Evolutionary conservation across 2,329 filamentous ascomycete genomes (phyloP).

Genomic region (Beauveria asiatica): DNA sequence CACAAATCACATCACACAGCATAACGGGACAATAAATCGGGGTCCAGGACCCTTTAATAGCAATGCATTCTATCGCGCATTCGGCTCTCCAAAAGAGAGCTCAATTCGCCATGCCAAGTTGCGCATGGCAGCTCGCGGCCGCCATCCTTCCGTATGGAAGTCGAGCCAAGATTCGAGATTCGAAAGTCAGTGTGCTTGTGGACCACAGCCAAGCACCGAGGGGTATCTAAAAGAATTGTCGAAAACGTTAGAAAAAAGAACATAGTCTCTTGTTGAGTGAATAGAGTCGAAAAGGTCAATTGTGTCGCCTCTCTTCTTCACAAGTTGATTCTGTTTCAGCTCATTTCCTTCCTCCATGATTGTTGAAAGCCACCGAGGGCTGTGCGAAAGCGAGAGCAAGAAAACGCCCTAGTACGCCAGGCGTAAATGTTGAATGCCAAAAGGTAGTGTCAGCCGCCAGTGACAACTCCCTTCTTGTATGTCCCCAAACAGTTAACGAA

Average conservation of each 20-base stretch:
- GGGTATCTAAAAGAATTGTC: neutral
- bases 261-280: neutral
- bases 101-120: neutral
- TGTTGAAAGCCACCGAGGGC: neutral
- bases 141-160: neutral
- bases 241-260: neutral
- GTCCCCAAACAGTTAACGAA: neutral
- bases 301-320: neutral
- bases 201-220: neutral
- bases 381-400: neutral
- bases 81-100: neutral
- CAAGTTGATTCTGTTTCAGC: neutral
- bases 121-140: neutral
- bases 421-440: constrained; percentile 2
- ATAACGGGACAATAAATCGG: constrained; percentile 6
- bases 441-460: neutral
- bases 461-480: neutral
- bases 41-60: constrained; percentile 8
- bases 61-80: constrained; percentile 7
- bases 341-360: neutral
- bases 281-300: neutral
- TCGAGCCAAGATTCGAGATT: neutral
- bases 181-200: neutral
- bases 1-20: neutral
- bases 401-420: neutral